Conservation (phyloP, 2,329 filamentous ascomycete species). For the Huntiella moniliformis region DNA sequence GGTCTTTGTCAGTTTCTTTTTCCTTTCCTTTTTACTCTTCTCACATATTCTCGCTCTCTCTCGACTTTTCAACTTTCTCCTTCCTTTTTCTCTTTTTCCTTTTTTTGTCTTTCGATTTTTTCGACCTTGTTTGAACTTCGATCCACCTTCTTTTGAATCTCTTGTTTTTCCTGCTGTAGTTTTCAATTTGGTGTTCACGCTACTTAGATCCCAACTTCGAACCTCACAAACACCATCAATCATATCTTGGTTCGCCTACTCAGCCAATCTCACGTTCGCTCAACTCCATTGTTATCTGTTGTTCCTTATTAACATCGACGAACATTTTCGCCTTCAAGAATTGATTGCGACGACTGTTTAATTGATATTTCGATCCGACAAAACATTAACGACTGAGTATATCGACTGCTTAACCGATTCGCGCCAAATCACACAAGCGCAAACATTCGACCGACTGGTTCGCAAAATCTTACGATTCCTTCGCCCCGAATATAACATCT, state of each 20-base stretch:
- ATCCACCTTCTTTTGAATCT: constrained; percentile 4
- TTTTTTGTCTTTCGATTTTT: constrained; percentile 4
- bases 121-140: constrained; percentile 1
- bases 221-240: background rate
- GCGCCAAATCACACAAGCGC: background rate
- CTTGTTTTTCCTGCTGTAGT: constrained; percentile 4
- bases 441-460: background rate
- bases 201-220: background rate
- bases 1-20: constrained; percentile 2
- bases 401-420: background rate
- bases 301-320: background rate
- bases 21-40: constrained; percentile 3
- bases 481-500: background rate
- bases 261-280: background rate
- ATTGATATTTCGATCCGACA: background rate
- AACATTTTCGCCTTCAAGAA: too few species aligned
- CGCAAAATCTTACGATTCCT: background rate
- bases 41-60: constrained; percentile 4
- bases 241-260: constrained; percentile 1
- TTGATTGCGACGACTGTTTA: background rate
- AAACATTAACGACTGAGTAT: background rate
- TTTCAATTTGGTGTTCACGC: background rate
- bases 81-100: constrained; percentile 9
- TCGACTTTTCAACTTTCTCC: background rate
- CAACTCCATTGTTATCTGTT: background rate